Percentiles rank a stretch among this genome's conserved stretches.
Conservation (phyloP, 2,329 filamentous ascomycete genomes). For the Aspergillus ruber region DNA sequence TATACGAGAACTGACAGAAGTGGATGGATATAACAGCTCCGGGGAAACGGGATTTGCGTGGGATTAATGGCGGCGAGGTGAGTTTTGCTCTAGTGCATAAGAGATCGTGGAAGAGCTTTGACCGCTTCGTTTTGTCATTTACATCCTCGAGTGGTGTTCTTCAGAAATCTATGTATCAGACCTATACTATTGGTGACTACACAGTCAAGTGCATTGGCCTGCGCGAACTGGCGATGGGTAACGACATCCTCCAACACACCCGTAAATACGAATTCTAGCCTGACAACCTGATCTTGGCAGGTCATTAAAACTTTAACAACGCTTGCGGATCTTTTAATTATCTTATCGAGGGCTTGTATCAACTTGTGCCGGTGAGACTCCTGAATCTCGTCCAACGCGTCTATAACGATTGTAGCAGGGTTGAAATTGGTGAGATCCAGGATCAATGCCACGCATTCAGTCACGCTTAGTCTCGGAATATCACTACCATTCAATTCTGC, state of each 20-base stretch:
- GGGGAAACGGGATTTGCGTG: background rate
- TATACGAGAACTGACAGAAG: background rate
- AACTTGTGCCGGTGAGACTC: too few species aligned
- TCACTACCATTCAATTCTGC: too few species aligned
- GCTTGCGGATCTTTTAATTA: too few species aligned
- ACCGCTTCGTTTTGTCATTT: background rate
- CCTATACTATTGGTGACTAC: background rate
- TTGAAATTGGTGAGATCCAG: too few species aligned
- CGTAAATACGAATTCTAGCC: too few species aligned
- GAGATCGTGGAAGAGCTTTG: background rate
- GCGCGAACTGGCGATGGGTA: slow-evolving; percentile 12
- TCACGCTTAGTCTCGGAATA: too few species aligned
- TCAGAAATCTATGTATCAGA: background rate
- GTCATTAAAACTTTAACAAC: too few species aligned
- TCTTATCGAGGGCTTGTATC: too few species aligned
- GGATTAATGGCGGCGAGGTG: background rate
- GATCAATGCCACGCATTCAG: too few species aligned
- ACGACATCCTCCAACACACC: background rate
- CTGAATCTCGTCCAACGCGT: too few species aligned
- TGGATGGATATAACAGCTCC: background rate
- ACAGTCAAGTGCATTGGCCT: background rate
- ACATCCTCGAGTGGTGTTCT: background rate
- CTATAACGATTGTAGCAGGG: too few species aligned
- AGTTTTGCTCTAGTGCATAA: background rate
- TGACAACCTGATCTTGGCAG: too few species aligned